A percentile compares a stretch with the other conserved stretches of the same genome.
Conservation (phyloP, 1,284 basidiomycete species). For the Ganoderma lingzhi region DNA sequence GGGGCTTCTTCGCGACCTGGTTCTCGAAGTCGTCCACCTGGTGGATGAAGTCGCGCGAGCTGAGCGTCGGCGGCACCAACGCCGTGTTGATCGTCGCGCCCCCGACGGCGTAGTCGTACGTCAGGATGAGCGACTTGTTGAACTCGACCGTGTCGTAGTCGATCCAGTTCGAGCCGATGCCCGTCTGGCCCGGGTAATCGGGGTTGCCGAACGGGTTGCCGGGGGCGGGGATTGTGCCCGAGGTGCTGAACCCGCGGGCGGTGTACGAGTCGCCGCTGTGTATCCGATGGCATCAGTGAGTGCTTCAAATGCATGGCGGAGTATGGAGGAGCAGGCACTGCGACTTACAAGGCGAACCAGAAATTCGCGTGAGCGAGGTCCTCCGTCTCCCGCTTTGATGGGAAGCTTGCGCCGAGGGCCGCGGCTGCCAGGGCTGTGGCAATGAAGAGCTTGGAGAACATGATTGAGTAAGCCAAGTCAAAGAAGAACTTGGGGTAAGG, state of each 20-base stretch:
- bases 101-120: conserved; percentile 69
- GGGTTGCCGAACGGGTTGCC: conserved; percentile 68
- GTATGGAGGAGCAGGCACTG: neutral
- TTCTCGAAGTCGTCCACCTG: conserved; percentile 62
- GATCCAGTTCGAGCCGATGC: conserved; percentile 66
- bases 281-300: neutral
- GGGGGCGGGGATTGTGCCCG: conserved; percentile 48
- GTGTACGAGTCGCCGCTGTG: conserved; percentile 67
- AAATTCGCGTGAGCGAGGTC: conserved; percentile 46
- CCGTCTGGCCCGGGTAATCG: conserved; percentile 59
- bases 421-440: neutral
- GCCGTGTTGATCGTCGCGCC: conserved; percentile 65
- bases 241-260: conserved; percentile 57
- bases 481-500: neutral
- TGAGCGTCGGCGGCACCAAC: conserved; percentile 53
- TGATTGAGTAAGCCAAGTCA: neutral
- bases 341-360: conserved; percentile 59
- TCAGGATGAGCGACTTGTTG: conserved; percentile 60
- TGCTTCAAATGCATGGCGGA: conserved; percentile 25
- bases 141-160: conserved; percentile 55
- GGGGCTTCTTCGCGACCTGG: conserved; percentile 52
- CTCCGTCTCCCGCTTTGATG: conserved; percentile 35
- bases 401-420: neutral
- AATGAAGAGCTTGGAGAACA: neutral
- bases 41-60: conserved; percentile 59